These are phyloP conservation scores for Dothiorella sarmentorum DNA, from an alignment of 2,329 filamentous ascomycete species.

Conservation along the genomic window DNA sequence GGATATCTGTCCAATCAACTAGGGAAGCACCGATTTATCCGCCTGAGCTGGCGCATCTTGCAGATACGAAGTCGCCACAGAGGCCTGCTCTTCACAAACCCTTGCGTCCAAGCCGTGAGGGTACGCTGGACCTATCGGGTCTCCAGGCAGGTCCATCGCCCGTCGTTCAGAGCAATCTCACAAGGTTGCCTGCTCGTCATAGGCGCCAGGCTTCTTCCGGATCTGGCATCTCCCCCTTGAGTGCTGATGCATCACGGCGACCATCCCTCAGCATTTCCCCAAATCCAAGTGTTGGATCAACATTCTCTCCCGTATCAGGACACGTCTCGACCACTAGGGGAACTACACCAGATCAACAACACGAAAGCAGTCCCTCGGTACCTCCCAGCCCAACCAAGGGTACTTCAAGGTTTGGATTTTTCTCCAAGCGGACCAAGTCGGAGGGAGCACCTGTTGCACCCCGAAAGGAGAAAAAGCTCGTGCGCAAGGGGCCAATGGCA, in stretches of 20 bases:
- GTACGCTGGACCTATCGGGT: slow-evolving; percentile 42
- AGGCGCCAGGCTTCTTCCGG: slow-evolving; percentile 49
- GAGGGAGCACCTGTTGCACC: slow-evolving; percentile 45
- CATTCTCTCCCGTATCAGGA: slow-evolving; percentile 24
- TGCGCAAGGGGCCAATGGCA: slow-evolving; percentile 73
- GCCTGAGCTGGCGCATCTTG: slow-evolving; percentile 50
- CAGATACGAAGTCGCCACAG: slow-evolving; percentile 55
- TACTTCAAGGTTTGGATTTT: slow-evolving; percentile 70
- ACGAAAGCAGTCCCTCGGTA: slow-evolving; percentile 37
- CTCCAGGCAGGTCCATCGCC: slow-evolving; percentile 47
- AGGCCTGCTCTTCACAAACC: slow-evolving; percentile 41
- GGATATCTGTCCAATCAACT: slow-evolving; percentile 6
- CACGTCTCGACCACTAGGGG: slow-evolving; percentile 27
- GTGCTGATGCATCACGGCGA: not conserved
- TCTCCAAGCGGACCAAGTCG: slow-evolving; percentile 68
- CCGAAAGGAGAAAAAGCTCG: slow-evolving; percentile 54
- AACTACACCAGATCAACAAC: slow-evolving; percentile 40
- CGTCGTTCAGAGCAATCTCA: slow-evolving; percentile 56
- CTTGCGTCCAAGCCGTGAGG: slow-evolving; percentile 45
- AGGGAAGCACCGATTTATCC: slow-evolving; percentile 26
- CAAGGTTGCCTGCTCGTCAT: slow-evolving; percentile 46
- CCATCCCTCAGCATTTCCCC: slow-evolving; percentile 27
- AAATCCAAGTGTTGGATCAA: slow-evolving; percentile 31
- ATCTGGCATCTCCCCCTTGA: slow-evolving; percentile 3
- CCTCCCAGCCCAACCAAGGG: slow-evolving; percentile 56